Conservation (phyloP, 306 rosid genomes). For the Myrica gale region DNA sequence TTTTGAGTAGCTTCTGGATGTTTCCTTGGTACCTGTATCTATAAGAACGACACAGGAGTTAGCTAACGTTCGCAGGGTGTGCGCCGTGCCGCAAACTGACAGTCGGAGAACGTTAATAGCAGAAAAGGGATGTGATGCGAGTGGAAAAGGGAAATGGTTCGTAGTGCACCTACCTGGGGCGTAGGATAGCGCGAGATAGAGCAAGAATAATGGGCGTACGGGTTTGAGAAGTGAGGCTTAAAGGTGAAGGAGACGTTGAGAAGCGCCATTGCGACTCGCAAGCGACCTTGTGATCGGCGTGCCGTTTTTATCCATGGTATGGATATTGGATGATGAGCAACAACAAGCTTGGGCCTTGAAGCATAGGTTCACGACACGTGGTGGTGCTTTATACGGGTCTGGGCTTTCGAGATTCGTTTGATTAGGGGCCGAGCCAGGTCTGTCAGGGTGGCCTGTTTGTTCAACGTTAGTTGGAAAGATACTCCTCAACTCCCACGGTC, state of each 20-base stretch:
- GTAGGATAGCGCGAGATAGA: slow-evolving; percentile 24
- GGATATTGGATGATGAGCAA: not conserved
- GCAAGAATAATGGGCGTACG: slow-evolving; percentile 4
- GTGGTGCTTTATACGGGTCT: not conserved
- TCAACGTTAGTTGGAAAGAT: not conserved
- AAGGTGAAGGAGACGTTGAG: slow-evolving; percentile 52
- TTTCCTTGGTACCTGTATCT: slow-evolving; percentile 29
- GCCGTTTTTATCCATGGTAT: not conserved
- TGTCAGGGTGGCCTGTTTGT: not conserved
- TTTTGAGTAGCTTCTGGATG: slow-evolving; percentile 33
- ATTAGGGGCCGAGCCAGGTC: not conserved
- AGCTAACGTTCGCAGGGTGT: not conserved
- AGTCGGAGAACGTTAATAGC: not conserved
- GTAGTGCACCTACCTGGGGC: slow-evolving; percentile 33
- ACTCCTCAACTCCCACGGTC: not conserved
- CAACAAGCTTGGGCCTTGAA: not conserved
- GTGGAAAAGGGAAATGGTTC: not conserved
- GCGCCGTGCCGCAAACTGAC: not conserved
- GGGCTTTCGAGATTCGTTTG: not conserved
- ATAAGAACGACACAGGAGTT: not conserved
- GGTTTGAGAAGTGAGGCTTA: slow-evolving; percentile 32
- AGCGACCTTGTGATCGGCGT: not conserved
- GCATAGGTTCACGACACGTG: not conserved
- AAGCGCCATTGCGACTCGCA: slow-evolving; percentile 57
- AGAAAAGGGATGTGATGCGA: not conserved